Conservation (phyloP, 2,329 filamentous ascomycete genomes). For the Stenocarpella maydis region DNA sequence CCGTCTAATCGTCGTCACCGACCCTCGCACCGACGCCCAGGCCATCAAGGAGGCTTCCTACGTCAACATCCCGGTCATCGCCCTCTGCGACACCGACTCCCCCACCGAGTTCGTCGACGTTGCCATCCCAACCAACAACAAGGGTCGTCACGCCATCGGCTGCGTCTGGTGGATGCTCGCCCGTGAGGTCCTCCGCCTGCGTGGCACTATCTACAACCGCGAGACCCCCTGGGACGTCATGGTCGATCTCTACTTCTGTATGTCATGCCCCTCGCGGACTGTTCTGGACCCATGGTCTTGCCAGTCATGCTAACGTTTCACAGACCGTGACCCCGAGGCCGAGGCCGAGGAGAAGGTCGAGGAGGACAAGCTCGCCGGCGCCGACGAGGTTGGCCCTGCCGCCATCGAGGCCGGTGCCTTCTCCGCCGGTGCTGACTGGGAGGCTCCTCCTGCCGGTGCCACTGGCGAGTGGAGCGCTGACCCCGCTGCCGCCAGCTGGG, state of each 20-base stretch:
- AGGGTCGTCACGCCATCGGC: slow-evolving; percentile 99
- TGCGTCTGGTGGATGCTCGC: slow-evolving; percentile 99
- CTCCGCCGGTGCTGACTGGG: slow-evolving; percentile 57
- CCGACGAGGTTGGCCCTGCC: slow-evolving; percentile 82
- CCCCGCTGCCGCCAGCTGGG: slow-evolving; percentile 60
- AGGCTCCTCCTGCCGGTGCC: slow-evolving; percentile 57
- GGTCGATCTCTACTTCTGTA: slow-evolving; percentile 99
- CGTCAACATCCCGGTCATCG: slow-evolving; percentile 99
- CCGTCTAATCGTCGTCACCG: slow-evolving; percentile 98
- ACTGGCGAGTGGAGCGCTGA: slow-evolving; percentile 72
- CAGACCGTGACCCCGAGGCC: slow-evolving; percentile 96
- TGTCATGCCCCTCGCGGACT: slow-evolving; percentile 43
- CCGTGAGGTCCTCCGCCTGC: slow-evolving; percentile 98
- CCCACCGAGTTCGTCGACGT: slow-evolving; percentile 99
- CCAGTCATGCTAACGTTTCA: slow-evolving; percentile 36
- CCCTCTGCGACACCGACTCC: slow-evolving; percentile 98
- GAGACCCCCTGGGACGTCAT: slow-evolving; percentile 99
- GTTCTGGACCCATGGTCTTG: background rate
- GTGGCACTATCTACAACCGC: slow-evolving; percentile 93
- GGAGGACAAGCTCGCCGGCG: slow-evolving; percentile 88
- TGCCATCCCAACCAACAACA: slow-evolving; percentile 99
- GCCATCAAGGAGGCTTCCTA: slow-evolving; percentile 99
- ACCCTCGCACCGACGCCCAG: slow-evolving; percentile 99
- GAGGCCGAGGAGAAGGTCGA: slow-evolving; percentile 98
- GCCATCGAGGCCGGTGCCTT: slow-evolving; percentile 87